Percentiles rank a stretch among this genome's conserved stretches.
Conservation (phyloP, 441 rosid species). For the Viola pubescens region DNA sequence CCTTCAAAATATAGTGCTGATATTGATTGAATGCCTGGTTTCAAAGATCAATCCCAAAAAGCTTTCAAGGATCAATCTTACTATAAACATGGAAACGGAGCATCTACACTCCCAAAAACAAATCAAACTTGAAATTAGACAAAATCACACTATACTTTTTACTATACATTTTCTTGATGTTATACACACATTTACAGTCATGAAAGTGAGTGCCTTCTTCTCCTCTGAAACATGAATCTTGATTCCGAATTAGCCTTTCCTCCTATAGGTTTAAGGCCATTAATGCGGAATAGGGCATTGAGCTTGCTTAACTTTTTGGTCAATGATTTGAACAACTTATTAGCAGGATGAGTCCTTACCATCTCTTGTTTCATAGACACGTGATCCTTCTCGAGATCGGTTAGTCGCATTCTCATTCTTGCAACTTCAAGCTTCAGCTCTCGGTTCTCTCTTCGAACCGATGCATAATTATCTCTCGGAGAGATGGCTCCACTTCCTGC, state of each 20-base stretch:
- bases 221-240: constrained; percentile 63
- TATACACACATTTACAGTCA: constrained; percentile 28
- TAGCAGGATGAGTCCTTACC: constrained; percentile 58
- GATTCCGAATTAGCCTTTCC: constrained; percentile 50
- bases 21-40: constrained; percentile 10
- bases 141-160: constrained; percentile 16
- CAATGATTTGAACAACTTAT: constrained; percentile 64
- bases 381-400: constrained; percentile 92
- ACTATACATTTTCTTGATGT: constrained; percentile 26
- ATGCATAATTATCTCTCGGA: constrained; percentile 89
- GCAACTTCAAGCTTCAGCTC: constrained; percentile 94
- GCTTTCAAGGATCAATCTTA: constrained; percentile 3
- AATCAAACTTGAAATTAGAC: constrained; percentile 7
- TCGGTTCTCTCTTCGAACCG: constrained; percentile 88
- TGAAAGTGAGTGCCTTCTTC: constrained; percentile 74
- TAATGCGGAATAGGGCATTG: constrained; percentile 58
- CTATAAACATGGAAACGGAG: constrained; percentile 14
- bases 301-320: constrained; percentile 73
- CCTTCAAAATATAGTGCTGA: neutral
- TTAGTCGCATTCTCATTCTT: constrained; percentile 94
- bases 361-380: constrained; percentile 85
- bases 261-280: constrained; percentile 42
- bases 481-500: constrained; percentile 96
- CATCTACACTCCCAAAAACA: constrained; percentile 10
- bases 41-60: constrained; percentile 2